Conservation (phyloP, 1,139 yeast species). For the Geotrichum histeridarum region DNA sequence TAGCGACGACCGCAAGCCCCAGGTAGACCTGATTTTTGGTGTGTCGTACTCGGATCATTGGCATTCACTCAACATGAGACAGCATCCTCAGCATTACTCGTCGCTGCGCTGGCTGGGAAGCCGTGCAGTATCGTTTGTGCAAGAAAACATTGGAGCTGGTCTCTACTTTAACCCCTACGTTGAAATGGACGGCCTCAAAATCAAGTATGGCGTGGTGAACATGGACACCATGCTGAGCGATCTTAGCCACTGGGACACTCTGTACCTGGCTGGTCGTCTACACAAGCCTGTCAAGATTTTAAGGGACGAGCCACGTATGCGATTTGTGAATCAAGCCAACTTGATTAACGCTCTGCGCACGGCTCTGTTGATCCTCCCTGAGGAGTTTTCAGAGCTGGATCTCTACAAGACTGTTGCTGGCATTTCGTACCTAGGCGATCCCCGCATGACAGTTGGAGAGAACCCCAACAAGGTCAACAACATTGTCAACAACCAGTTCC, state of each 20-base stretch:
- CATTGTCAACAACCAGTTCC: constrained; percentile 73
- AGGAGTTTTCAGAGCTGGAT: constrained; percentile 53
- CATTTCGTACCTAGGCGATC: constrained; percentile 85
- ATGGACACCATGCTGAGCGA: constrained; percentile 58
- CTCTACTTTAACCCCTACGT: constrained; percentile 91
- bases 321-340: constrained; percentile 69
- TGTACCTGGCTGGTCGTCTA: constrained; percentile 86
- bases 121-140: constrained; percentile 52
- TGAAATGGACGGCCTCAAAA: constrained; percentile 53
- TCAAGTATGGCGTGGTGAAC: constrained; percentile 85
- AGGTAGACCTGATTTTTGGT: constrained; percentile 81
- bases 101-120: constrained; percentile 58
- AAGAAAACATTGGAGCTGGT: constrained; percentile 72
- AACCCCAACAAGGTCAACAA: constrained; percentile 83
- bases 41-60: constrained; percentile 70
- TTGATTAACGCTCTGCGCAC: constrained; percentile 71
- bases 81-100: constrained; percentile 73
- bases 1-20: constrained; percentile 46
- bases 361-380: constrained; percentile 56
- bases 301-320: constrained; percentile 55
- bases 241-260: constrained; percentile 72
- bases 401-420: constrained; percentile 74
- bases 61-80: constrained; percentile 65
- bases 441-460: constrained; percentile 81
- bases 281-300: constrained; percentile 88